These are phyloP conservation scores for Bombardia bombarda DNA, from an alignment of 495 filamentous ascomycete species.

Conservation along the genomic window DNA sequence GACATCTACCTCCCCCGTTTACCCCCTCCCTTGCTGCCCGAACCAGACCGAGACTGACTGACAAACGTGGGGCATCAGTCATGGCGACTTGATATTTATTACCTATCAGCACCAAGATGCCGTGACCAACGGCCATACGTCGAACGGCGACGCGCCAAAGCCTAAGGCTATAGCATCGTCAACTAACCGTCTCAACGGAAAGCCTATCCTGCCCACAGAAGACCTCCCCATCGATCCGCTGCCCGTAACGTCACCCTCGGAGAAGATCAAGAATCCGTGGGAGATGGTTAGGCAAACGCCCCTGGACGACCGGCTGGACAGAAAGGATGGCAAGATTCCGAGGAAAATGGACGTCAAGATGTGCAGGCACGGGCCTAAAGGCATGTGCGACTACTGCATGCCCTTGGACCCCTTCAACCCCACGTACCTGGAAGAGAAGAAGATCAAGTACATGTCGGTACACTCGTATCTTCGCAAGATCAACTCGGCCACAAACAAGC, in stretches of 20 bases:
- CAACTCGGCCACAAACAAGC: conserved; percentile 92
- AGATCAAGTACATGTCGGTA: conserved; percentile 97
- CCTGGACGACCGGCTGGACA: conserved; percentile 79
- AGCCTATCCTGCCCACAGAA: conserved; percentile 62
- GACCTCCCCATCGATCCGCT: conserved; percentile 53
- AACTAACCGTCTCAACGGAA: conserved; percentile 66
- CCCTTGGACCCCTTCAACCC: conserved; percentile 89
- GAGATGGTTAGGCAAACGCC: conserved; percentile 80
- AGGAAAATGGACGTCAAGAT: conserved; percentile 70
- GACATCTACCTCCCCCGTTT: conserved; percentile 4
- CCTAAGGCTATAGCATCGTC: conserved; percentile 31
- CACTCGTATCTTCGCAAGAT: conserved; percentile 91
- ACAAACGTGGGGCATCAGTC: conserved; percentile 38
- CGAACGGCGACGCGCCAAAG: conserved; percentile 31
- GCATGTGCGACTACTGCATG: conserved; percentile 99
- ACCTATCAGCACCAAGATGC: conserved; percentile 53
- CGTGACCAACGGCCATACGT: conserved; percentile 20
- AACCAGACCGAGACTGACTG: conserved; percentile 15
- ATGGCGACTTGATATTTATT: conserved; percentile 86
- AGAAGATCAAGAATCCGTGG: conserved; percentile 82
- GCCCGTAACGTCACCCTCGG: conserved; percentile 48
- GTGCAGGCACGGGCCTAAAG: conserved; percentile 91
- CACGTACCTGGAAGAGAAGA: conserved; percentile 82
- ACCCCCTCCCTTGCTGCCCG: neutral
- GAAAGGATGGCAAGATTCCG: conserved; percentile 86